These are phyloP conservation scores for Talaromyces funiculosus DNA, from an alignment of 2,329 filamentous ascomycete species.

Conservation along the genomic window DNA sequence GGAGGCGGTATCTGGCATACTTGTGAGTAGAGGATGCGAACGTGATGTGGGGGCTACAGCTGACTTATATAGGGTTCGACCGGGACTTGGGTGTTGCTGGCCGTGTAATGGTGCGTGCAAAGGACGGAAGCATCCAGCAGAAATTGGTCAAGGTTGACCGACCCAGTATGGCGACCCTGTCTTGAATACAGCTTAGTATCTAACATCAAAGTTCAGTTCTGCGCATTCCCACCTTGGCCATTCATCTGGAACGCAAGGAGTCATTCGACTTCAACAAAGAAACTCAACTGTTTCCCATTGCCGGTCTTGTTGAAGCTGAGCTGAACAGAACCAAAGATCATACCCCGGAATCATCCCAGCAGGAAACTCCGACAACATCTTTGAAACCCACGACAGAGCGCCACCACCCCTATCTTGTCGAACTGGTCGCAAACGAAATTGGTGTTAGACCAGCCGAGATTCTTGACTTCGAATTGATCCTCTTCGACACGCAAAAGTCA, in stretches of 20 bases:
- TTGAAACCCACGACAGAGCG: conserved; percentile 71
- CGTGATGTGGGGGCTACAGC: not conserved
- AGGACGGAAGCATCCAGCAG: conserved; percentile 68
- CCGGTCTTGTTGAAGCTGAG: conserved; percentile 79
- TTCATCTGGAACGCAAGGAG: conserved; percentile 82
- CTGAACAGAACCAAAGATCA: conserved; percentile 61
- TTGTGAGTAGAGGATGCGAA: conserved; percentile 41
- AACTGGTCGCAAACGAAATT: conserved; percentile 75
- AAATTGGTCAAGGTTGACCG: conserved; percentile 85
- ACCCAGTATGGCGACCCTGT: conserved; percentile 51
- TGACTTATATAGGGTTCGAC: conserved; percentile 65
- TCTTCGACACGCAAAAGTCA: conserved; percentile 92
- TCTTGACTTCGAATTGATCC: conserved; percentile 90
- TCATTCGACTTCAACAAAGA: conserved; percentile 96
- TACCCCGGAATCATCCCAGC: conserved; percentile 45
- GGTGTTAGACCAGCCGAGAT: conserved; percentile 65
- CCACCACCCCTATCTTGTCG: conserved; percentile 82
- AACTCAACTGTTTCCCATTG: conserved; percentile 88
- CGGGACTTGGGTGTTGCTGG: conserved; percentile 88
- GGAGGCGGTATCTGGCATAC: conserved; percentile 97
- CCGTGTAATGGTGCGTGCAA: conserved; percentile 71
- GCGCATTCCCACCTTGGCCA: conserved; percentile 86
- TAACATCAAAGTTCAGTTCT: conserved; percentile 48
- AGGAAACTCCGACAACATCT: conserved; percentile 40
- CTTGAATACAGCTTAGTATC: not conserved